Base-by-base conservation (phyloP, 495 filamentous ascomycete species). In the Tetracladium marchalianum region DNA sequence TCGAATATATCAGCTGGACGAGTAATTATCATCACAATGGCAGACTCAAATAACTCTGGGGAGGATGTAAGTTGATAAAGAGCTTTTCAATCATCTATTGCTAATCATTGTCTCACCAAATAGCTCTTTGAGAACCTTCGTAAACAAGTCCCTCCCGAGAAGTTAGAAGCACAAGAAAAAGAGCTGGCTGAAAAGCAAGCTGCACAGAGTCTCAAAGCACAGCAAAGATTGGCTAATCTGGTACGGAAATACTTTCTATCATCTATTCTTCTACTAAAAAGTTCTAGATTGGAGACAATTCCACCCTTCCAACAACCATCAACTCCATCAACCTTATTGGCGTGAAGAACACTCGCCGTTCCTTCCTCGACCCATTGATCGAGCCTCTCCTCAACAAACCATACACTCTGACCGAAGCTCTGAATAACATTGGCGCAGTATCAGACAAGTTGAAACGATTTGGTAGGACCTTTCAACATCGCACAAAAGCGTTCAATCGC, bases 361-460 rank as follows among this genome's bases (percentile, higher is more conserved):
- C 73, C 47, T 94, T 97, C 60, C 78, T 98, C 19, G 73, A 87
- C 55, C 74, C 77, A 16, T 65, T 95, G 46, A 77, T 96, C 67
- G 71, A 77, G 45, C 87, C 90, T 4, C 61, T 95, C 2, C 66
- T 97, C 12, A 81, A 77, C 53, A 67, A 64, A 31, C 73, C 74
- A 18, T 87, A 86, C 41, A 95, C 87, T 0, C 69, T 97, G 15
- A 70, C 74, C 44, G 84, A 92, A 55, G 81, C 86, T 36, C 62
- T 96, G 46, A 66, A 73, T 49, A 81, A 84, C 61, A 66, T 93
- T 34, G 75, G 78, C 46, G 66, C 57, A 43, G 78, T 76, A 17
- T 77, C 81, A 31, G 72, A 80, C 52, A 92, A 84, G 68, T 75
- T 98, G 16, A 75, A 81, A 48, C 73, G 76, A 50, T 87, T 95